A percentile compares a stretch with the other conserved stretches of the same genome.
Evolutionary conservation across 108 stramenopile genomes (phyloP).

Genomic region (Fragilaria radians): DNA sequence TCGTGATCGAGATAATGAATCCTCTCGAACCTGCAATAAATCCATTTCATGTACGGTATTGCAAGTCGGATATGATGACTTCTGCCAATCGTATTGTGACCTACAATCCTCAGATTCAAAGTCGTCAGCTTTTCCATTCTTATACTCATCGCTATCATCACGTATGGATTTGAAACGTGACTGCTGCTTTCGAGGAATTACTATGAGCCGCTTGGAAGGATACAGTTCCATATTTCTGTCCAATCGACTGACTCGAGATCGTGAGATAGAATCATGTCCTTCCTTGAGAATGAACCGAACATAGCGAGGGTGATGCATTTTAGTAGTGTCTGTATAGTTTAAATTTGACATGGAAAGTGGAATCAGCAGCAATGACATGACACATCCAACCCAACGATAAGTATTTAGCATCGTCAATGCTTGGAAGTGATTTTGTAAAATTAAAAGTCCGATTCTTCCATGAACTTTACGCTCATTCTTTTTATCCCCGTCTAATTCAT

Average conservation of each 20-base stretch:
- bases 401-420: too few relatives aligned
- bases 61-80: constrained; percentile 32
- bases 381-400: too few relatives aligned
- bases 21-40: constrained; percentile 5
- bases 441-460: too few relatives aligned
- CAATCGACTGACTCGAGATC: not conserved
- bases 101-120: constrained; percentile 27
- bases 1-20: not conserved
- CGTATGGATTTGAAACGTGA: not conserved
- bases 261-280: not conserved
- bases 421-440: too few relatives aligned
- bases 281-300: not conserved
- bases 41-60: constrained; percentile 40
- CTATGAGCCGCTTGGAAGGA: not conserved
- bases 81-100: constrained; percentile 37
- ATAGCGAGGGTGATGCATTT: not conserved
- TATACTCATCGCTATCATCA: constrained; percentile 4
- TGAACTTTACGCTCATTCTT: too few relatives aligned
- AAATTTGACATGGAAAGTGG: too few relatives aligned
- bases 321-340: too few relatives aligned
- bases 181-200: not conserved
- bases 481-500: too few relatives aligned
- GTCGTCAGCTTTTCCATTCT: not conserved
- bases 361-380: too few relatives aligned
- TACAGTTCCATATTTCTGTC: not conserved